Conservation (phyloP, 805 yeast genomes). For the Schizosaccharomyces japonicus region DNA sequence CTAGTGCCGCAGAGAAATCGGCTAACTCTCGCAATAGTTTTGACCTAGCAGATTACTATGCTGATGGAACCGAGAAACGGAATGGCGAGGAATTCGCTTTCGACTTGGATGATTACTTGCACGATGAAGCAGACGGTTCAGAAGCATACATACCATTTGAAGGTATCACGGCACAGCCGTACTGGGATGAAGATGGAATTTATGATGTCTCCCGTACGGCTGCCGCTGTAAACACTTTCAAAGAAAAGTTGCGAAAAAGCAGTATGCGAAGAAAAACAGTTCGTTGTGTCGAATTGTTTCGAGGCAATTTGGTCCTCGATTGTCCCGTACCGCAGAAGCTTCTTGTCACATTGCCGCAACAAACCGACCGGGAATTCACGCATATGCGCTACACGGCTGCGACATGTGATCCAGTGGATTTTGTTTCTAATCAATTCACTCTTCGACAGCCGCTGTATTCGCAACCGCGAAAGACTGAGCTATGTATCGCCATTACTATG, state of each 20-base stretch:
- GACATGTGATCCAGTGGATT: constrained; percentile 78
- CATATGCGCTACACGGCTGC: constrained; percentile 96
- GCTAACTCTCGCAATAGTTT: no score
- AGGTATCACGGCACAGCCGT: neutral
- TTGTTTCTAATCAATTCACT: constrained; percentile 55
- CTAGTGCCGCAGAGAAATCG: no score
- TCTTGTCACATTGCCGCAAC: constrained; percentile 58
- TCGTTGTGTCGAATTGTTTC: neutral
- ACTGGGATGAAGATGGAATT: no score
- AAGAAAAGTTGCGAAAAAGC: neutral
- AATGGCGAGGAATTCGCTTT: no score
- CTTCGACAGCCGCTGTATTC: constrained; percentile 50
- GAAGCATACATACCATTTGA: neutral
- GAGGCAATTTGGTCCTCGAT: constrained; percentile 66
- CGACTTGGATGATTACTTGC: neutral
- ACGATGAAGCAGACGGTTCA: neutral
- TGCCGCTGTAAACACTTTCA: neutral
- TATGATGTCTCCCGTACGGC: neutral
- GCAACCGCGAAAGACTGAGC: constrained; percentile 71
- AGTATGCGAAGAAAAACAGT: neutral
- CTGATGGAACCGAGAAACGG: no score
- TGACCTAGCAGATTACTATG: no score
- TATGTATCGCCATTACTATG: constrained; percentile 86
- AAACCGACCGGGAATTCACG: constrained; percentile 78
- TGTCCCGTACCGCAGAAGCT: constrained; percentile 85